Conservation (phyloP, 495 filamentous ascomycete species). For the Hyaloscypha variabilis region DNA sequence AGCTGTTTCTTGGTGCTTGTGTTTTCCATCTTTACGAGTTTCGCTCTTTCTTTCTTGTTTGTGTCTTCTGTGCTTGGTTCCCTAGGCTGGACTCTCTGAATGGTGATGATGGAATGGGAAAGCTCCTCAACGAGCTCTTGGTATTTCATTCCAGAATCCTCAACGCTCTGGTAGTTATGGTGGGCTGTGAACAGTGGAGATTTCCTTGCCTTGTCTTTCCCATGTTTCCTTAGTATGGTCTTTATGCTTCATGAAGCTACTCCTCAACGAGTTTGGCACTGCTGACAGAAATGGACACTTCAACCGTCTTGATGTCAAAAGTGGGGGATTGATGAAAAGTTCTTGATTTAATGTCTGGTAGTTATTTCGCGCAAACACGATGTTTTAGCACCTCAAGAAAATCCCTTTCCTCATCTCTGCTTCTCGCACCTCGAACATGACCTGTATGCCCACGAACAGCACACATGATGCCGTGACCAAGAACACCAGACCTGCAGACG, state of each 20-base stretch:
- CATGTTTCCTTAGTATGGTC: slow-evolving; percentile 8
- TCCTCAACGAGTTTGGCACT: slow-evolving; percentile 7
- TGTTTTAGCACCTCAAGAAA: slow-evolving; percentile 73
- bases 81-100: background rate
- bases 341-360: slow-evolving; percentile 15
- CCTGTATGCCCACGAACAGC: slow-evolving; percentile 84
- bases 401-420: slow-evolving; percentile 81
- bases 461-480: slow-evolving; percentile 66
- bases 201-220: background rate
- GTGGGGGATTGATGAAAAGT: slow-evolving; percentile 14
- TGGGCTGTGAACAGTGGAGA: background rate
- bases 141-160: background rate
- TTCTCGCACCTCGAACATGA: slow-evolving; percentile 96
- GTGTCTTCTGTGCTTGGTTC: background rate
- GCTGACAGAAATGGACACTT: slow-evolving; percentile 2
- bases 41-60: background rate
- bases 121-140: slow-evolving; percentile 8
- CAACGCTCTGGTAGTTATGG: background rate
- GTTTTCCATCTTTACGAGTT: background rate
- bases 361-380: slow-evolving; percentile 20
- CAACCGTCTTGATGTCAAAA: slow-evolving; percentile 7
- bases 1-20: background rate
- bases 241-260: background rate
- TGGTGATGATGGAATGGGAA: background rate
- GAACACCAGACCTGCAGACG: slow-evolving; percentile 64